Base-by-base conservation (phyloP, 768 basidiomycete species). In the Myochromella boudieri region DNA sequence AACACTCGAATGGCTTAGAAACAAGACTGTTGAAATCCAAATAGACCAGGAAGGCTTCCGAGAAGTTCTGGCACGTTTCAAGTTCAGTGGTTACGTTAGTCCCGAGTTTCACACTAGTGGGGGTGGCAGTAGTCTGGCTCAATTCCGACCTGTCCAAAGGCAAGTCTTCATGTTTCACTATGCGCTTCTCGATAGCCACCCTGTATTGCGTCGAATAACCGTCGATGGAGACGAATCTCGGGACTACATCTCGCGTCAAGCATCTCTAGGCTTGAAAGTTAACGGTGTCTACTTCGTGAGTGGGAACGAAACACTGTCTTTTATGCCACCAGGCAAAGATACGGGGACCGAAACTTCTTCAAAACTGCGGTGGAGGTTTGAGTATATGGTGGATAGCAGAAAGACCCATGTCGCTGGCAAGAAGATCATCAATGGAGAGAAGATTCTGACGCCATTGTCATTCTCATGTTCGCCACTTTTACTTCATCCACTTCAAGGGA, bases 41-140 rank as follows among this genome's bases (percentile, higher is more conserved):
- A 83, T 93, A 20, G 91, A 92, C 59, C 91, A 93, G 61, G 91
- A 92, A 67, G 85, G 87, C 3, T 90, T 89, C 56, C 79, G 89
- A 20, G 72, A 77, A 14, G 71, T 84, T 5, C 70, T 71, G 20
- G 81, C 86, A 15, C 61, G 67, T 6, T 84, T 91, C 67, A 72
- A 68, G 50, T 77, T 84, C 38, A 67, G 72, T n/a, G 80, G 80
- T 8, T 78, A 78, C 56, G 56, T 68, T 42, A 58, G 64, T n/a
- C 57, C 61, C 26, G 55, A 59, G 46, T 36, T 55, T 10, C 54
- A 66, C 6, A 61, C 53, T 15, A 61, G 68, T 21, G 60, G 65
- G 39, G 53, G 69, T 28, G 68, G 71, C 33, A 64, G 67, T 37
- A 78, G 76, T 7, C 66, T 82, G 51, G 84, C 75, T 0, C 80